Evolutionary conservation across 345 rosid species (phyloP).

Genomic region (Luvunga scandens): DNA sequence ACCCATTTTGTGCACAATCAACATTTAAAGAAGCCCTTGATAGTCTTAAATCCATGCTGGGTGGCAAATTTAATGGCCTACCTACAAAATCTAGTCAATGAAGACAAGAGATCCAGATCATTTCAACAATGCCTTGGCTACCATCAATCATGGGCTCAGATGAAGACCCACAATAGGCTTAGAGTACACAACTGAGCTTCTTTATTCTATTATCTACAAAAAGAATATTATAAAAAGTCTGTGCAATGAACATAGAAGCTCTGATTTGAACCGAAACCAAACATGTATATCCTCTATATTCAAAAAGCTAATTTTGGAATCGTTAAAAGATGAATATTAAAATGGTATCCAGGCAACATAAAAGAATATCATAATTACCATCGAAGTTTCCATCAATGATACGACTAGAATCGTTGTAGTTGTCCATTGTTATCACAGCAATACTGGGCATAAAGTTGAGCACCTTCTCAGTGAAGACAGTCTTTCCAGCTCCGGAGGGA

Average conservation of each 20-base stretch:
- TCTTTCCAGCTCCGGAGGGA: conserved; percentile 98
- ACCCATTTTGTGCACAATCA: background rate
- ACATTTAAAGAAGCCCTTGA: background rate
- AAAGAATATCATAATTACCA: conserved; percentile 51
- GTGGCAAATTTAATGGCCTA: background rate
- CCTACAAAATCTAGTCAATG: background rate
- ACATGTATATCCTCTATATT: background rate
- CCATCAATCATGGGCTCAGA: background rate
- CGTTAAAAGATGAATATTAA: background rate
- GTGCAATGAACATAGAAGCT: background rate
- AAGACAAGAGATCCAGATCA: background rate
- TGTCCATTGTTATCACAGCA: conserved; percentile 90
- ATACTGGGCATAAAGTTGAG: conserved; percentile 92
- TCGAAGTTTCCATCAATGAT: conserved; percentile 94
- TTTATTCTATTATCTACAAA: background rate
- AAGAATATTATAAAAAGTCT: background rate
- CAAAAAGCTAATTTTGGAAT: background rate
- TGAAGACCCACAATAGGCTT: background rate
- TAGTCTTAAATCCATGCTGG: background rate
- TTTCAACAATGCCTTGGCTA: background rate
- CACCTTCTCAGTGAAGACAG: conserved; percentile 90
- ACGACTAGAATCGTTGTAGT: conserved; percentile 84
- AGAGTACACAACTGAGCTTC: background rate
- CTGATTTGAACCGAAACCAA: background rate
- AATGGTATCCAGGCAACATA: background rate